Percentiles rank a stretch among this genome's conserved stretches.
Conservation (phyloP, 257 asterid species). For the Verbascum thapsus region DNA sequence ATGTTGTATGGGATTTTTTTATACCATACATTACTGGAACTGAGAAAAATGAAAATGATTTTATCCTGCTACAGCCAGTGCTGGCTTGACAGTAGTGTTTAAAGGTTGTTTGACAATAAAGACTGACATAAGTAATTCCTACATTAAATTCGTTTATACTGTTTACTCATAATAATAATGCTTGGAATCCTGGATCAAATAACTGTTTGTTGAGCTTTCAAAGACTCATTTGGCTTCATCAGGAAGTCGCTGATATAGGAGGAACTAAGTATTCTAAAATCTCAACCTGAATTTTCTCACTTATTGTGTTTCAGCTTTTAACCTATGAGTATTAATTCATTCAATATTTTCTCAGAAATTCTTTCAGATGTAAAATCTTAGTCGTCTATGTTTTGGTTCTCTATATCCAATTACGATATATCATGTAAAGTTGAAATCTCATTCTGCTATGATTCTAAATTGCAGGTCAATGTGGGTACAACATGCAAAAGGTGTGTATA, state of each 20-base stretch:
- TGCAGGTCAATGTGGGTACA: conserved; percentile 90
- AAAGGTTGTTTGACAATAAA: conserved; percentile 1
- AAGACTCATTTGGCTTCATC: conserved; percentile 9
- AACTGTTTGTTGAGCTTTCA: not conserved
- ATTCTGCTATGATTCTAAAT: conserved; percentile 33
- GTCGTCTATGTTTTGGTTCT: conserved; percentile 14
- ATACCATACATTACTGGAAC: not conserved
- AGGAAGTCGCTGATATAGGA: not conserved
- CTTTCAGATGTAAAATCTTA: not conserved
- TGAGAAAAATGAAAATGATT: conserved; percentile 16
- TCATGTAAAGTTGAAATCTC: conserved; percentile 29
- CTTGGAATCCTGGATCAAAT: conserved; percentile 17
- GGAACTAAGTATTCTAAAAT: not conserved
- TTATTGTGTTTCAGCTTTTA: not conserved
- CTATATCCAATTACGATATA: conserved; percentile 25
- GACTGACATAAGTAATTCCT: not conserved
- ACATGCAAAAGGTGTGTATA: conserved; percentile 59
- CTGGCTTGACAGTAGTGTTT: conserved; percentile 11
- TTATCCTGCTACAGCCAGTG: too few species aligned
- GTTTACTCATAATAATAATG: conserved; percentile 2
- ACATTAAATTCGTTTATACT: conserved; percentile 7
- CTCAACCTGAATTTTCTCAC: not conserved
- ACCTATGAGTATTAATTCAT: not conserved
- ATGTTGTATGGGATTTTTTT: conserved; percentile 1
- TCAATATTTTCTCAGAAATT: not conserved